A percentile compares a stretch with the other conserved stretches of the same genome.
Evolutionary conservation across 768 basidiomycete species (phyloP).

Genomic region (Arthromyces matolae): DNA sequence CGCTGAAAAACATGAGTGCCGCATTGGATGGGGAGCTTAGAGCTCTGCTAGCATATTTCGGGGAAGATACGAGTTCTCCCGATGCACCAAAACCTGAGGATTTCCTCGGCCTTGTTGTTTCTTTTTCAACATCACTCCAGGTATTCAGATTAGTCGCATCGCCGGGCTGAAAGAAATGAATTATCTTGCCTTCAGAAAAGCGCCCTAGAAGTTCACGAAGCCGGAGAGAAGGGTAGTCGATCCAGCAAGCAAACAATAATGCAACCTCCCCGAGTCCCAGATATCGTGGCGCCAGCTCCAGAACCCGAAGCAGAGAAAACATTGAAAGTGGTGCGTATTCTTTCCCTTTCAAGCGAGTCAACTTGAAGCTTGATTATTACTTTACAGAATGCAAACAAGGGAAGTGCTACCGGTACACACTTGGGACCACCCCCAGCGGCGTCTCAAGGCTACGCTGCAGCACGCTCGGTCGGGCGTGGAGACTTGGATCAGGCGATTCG

Average conservation of each 20-base stretch:
- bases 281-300: constrained; percentile 19
- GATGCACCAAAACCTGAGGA: constrained; percentile 76
- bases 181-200: constrained; percentile 52
- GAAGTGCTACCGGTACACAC: constrained; percentile 18
- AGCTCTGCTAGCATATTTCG: constrained; percentile 67
- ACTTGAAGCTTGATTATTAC: too few species aligned
- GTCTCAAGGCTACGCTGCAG: constrained; percentile 40
- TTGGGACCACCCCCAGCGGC: constrained; percentile 27
- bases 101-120: constrained; percentile 72
- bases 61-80: constrained; percentile 62
- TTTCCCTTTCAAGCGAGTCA: too few species aligned
- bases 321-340: constrained; percentile 18
- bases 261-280: too few species aligned
- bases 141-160: constrained; percentile 29
- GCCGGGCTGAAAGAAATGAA: not conserved
- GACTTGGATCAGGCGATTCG: constrained; percentile 83
- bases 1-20: constrained; percentile 56
- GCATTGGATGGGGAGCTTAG: constrained; percentile 59
- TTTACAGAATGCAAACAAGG: constrained; percentile 42
- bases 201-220: constrained; percentile 60
- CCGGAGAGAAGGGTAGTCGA: constrained; percentile 33
- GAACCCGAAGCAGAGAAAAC: constrained; percentile 19
- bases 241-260: constrained; percentile 15
- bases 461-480: constrained; percentile 65
- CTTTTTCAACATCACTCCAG: constrained; percentile 72